These are phyloP conservation scores for Tylopilus plumbeoviolaceoides DNA, from an alignment of 768 basidiomycete species.

Conservation along the genomic window DNA sequence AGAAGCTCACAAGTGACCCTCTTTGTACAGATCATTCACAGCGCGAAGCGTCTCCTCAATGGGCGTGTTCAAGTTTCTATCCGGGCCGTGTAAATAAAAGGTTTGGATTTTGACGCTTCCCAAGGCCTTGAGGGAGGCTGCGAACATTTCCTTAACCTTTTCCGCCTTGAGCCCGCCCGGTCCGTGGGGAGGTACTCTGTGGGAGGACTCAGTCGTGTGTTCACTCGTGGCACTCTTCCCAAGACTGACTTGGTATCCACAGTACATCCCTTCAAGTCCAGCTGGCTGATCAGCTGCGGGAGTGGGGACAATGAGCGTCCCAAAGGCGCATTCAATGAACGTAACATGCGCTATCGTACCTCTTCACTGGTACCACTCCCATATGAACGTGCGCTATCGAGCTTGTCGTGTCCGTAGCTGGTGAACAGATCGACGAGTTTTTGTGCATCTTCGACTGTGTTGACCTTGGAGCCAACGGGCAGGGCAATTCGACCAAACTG, in stretches of 20 bases:
- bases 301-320: neutral
- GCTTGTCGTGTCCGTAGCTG: conserved; percentile 10
- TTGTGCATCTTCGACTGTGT: conserved; percentile 16
- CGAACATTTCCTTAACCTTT: neutral
- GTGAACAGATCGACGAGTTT: conserved; percentile 17
- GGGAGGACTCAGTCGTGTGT: neutral
- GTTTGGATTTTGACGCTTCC: conserved; percentile 4
- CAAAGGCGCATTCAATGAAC: neutral
- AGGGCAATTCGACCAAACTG: conserved; percentile 14
- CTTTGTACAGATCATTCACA: conserved; percentile 46
- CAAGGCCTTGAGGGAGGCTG: neutral
- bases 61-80: conserved; percentile 39
- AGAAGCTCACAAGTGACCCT: conserved; percentile 43
- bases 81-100: conserved; percentile 31
- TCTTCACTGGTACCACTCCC: conserved; percentile 16
- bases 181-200: conserved; percentile 33
- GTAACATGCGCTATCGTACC: neutral
- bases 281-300: conserved; percentile 9
- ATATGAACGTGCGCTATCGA: conserved; percentile 13
- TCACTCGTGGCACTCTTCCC: neutral
- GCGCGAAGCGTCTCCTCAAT: conserved; percentile 45
- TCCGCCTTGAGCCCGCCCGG: neutral
- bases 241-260: conserved; percentile 20
- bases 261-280: conserved; percentile 16
- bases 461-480: conserved; percentile 8